Percentiles rank a stretch among this genome's conserved stretches.
Evolutionary conservation across 805 yeast species (phyloP).

Genomic region (Aciculoconidium aculeatum): DNA sequence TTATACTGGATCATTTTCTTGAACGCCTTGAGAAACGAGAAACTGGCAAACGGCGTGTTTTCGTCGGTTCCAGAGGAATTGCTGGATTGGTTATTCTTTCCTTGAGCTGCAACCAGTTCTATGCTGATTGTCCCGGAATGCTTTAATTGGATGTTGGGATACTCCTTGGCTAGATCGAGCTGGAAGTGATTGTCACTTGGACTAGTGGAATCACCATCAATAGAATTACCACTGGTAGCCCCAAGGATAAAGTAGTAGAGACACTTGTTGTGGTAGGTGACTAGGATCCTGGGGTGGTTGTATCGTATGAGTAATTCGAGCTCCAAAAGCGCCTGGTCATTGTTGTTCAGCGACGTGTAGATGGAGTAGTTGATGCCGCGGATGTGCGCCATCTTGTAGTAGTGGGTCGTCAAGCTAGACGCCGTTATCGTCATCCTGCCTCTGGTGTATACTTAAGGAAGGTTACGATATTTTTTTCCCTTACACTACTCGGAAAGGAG

Average conservation of each 20-base stretch:
- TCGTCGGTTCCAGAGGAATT: slow-evolving; percentile 15
- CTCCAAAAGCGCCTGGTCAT: slow-evolving; percentile 36
- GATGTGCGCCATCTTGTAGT: slow-evolving; percentile 35
- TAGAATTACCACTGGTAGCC: slow-evolving; percentile 12
- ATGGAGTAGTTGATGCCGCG: slow-evolving; percentile 23
- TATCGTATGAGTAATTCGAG: slow-evolving; percentile 32
- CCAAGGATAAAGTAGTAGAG: slow-evolving; percentile 31
- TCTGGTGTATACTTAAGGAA: slow-evolving; percentile 1
- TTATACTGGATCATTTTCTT: slow-evolving; percentile 33
- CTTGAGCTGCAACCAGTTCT: slow-evolving; percentile 10
- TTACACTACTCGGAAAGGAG: too few species aligned
- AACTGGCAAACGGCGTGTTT: slow-evolving; percentile 26
- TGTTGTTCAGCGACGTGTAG: slow-evolving; percentile 20
- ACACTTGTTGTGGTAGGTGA: slow-evolving; percentile 37
- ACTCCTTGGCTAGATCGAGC: slow-evolving; percentile 15
- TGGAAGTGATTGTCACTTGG: slow-evolving; percentile 2
- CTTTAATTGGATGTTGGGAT: slow-evolving; percentile 21
- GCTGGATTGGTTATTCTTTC: slow-evolving; percentile 7
- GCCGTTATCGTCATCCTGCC: slow-evolving; percentile 10
- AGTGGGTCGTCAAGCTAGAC: slow-evolving; percentile 30
- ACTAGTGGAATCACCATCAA: too few species aligned
- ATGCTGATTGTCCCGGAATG: slow-evolving; percentile 16
- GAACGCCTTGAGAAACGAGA: slow-evolving; percentile 34
- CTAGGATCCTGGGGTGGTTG: slow-evolving; percentile 30
- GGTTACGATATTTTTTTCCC: too few species aligned